Base-by-base conservation (phyloP, 306 rosid genomes). In the Urtica urens region DNA sequence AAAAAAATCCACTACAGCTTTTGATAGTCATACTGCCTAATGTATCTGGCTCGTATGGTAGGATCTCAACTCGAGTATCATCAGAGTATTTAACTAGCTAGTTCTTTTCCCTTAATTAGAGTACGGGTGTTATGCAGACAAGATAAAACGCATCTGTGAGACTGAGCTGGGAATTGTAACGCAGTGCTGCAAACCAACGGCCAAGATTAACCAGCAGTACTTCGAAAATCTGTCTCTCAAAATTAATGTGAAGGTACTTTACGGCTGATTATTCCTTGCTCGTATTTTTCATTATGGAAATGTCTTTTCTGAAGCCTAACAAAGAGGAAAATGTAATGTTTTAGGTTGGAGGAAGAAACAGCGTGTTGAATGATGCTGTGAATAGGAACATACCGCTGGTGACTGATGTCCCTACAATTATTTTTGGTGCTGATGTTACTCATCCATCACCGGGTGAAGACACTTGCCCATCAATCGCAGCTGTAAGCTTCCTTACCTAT, bases 371-470 rank as follows among this genome's bases (percentile, higher is more conserved):
- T 29, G 97, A 84, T 66, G 97, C 93, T 8, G 3, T 68, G 55
- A 48, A 2, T 0, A 38, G 43, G 35, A 72, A 5, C 19, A 73
- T 88, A 23, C 90, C 86, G 0, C 51, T 35, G 1, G 72, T 88
- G 2, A 45, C 75, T 8, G 97, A 88, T 68, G 12, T 0, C 0
- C 87, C 93, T 3, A 88, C 97, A 0, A 68, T 88, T 7, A 78
- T 88, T 25, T 25, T 88, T 34, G 97, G 97, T 18, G 97, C 97
- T 0, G 87, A 74, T 64, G 97, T 84, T 11, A 78, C 82, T 0
- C 97, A 88, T 58, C 97, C 97, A 0, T 80, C 61, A 1, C 80
- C 87, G 0, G 87, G 84, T 21, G 90, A 88, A 50, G 90, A 84
- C 24, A 55, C 77, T 0, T 40, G 72, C 23, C 87, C 94, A 1